These are phyloP conservation scores for Geranomyces variabilis DNA, from an alignment of 192 early-diverging fungal genomes.

Conservation along the genomic window DNA sequence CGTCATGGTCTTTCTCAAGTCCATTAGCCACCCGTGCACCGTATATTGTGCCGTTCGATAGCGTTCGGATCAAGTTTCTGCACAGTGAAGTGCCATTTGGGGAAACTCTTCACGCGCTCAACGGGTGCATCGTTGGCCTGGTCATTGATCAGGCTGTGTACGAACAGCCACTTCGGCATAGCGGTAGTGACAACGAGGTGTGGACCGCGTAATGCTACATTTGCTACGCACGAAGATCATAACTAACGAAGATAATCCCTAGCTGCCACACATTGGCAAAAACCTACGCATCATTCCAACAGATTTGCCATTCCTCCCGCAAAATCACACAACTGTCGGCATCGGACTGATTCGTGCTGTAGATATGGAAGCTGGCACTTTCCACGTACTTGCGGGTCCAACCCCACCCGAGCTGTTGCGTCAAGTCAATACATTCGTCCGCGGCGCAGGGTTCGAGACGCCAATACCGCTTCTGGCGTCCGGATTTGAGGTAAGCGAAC, in stretches of 20 bases:
- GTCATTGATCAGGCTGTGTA: conserved; percentile 50
- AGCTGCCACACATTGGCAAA: background rate
- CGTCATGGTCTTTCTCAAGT: conserved; percentile 38
- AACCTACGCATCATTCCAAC: conserved; percentile 39
- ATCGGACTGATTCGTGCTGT: conserved; percentile 51
- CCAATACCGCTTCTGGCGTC: conserved; percentile 28
- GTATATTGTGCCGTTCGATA: conserved; percentile 28
- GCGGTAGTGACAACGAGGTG: background rate
- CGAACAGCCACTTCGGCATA: background rate
- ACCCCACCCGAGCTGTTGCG: conserved; percentile 26
- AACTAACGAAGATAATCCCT: background rate
- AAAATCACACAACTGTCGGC: conserved; percentile 42
- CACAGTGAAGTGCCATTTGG: conserved; percentile 73
- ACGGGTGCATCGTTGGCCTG: conserved; percentile 82
- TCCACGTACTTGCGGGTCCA: conserved; percentile 47
- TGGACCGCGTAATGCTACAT: background rate
- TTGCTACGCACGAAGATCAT: background rate
- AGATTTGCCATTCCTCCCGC: conserved; percentile 33
- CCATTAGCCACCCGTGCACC: conserved; percentile 36
- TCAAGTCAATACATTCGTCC: conserved; percentile 48
- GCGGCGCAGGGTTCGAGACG: conserved; percentile 34
- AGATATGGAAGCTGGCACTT: conserved; percentile 34
- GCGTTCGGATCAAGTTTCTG: conserved; percentile 40
- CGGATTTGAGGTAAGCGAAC: conserved; percentile 42
- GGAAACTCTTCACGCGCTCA: conserved; percentile 81